Base-by-base conservation (phyloP, 805 yeast species). In the Clavispora phyllophila region DNA sequence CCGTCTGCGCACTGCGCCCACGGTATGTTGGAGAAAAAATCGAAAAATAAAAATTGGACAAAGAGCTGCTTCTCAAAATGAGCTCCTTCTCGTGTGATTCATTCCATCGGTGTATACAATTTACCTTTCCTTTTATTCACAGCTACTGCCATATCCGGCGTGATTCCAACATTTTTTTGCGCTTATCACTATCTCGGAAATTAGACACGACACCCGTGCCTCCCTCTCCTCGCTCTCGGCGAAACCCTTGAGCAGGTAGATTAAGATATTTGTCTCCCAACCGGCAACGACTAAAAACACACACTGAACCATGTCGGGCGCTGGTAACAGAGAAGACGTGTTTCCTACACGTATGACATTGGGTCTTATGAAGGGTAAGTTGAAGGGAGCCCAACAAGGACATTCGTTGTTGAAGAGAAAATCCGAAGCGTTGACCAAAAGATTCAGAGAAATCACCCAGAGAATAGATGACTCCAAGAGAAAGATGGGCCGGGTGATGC, bases 401-500 rank as follows among this genome's bases (percentile, higher is more conserved):
- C 95, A 93, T 64, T 86, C 95, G 13, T 73, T 91, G 51, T 72
- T 91, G 65, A 91, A 91, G 72, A 80, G 98, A 67, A 91, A 91
- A 65, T 89, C 97, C 5, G 99, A 91, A 68, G 99, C 99, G 0
- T 75, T 91, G 61, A 93, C 98, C 17, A 89, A 90, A 65, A 76
- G 99, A 57, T 91, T 91, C 71, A 82, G 99, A 66, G 99, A 91
- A 55, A 91, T 91, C 58, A 89, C 97, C 14, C 86, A 78, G 62
- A 74, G 96, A 64, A 91, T 91, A 61, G 96, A 93, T 62, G 96
- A 88, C 54, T 83, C 98, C 35, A 91, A 91, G 69, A 79, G 91
- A 55, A 93, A 91, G 72, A 91, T 93, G 98, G 99, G 98, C 39
- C 76, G 91, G 51, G 96, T 91, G 35, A 91, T 91, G 98, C 98